These are phyloP conservation scores for Houttuynia cordata DNA, from an alignment of 164 flowering plant species.

Conservation along the genomic window DNA sequence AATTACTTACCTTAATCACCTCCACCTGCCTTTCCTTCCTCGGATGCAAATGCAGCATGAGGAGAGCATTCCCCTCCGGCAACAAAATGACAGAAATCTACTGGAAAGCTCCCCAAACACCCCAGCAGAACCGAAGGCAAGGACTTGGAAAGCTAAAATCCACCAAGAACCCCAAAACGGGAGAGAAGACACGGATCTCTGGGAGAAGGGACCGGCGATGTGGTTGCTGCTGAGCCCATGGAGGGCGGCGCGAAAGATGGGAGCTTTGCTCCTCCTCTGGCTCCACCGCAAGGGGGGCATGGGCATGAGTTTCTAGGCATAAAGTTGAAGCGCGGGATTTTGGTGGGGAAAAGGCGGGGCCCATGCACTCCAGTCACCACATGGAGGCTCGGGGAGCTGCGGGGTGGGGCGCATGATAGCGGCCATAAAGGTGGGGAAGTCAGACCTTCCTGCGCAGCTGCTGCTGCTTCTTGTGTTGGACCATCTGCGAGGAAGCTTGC, in stretches of 20 bases:
- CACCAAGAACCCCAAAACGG: no score
- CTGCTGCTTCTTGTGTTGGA: constrained; percentile 2
- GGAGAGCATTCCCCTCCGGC: no score
- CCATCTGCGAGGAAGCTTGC: constrained; percentile 68
- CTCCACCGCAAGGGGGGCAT: constrained; percentile 20
- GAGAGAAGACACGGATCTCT: background rate
- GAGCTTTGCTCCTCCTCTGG: constrained; percentile 3
- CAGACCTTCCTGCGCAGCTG: constrained; percentile 4
- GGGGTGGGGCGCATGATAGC: constrained; percentile 7
- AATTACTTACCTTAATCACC: no score
- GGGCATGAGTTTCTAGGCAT: constrained; percentile 36
- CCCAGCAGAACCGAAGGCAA: background rate
- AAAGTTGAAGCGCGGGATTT: constrained; percentile 45
- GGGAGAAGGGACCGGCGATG: constrained; percentile 3
- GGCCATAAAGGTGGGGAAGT: background rate
- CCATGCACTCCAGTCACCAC: constrained; percentile 57
- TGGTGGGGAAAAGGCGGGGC: constrained; percentile 49
- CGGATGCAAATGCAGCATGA: no score
- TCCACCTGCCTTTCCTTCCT: no score
- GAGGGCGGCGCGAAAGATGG: constrained; percentile 14
- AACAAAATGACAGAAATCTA: no score
- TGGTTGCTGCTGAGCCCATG: constrained; percentile 11
- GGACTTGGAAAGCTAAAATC: no score
- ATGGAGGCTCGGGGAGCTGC: constrained; percentile 31
- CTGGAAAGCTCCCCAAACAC: no score